These are phyloP conservation scores for Tuber brumale DNA, from an alignment of 495 filamentous ascomycete species.

Conservation along the genomic window DNA sequence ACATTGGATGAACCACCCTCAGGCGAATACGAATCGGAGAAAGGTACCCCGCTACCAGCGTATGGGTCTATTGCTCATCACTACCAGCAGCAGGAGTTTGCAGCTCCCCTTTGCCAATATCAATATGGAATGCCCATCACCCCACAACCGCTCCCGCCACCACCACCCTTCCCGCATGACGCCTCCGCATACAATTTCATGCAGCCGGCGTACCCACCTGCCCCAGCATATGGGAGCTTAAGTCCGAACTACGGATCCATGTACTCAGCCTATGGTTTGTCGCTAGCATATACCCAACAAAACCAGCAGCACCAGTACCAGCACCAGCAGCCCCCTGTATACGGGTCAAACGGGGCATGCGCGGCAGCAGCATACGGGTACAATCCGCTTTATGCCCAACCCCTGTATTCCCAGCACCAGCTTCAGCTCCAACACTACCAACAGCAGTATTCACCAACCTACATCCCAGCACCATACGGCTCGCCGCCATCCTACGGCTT, in stretches of 20 bases:
- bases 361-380: neutral
- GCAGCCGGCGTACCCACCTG: neutral
- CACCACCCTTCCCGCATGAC: neutral
- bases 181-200: neutral
- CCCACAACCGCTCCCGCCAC: neutral
- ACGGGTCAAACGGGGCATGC: neutral
- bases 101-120: neutral
- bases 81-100: neutral
- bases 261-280: neutral
- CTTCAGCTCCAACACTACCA: neutral
- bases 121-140: constrained; percentile 2
- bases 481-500: neutral
- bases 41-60: neutral
- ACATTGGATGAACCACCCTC: neutral
- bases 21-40: neutral
- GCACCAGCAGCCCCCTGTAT: neutral
- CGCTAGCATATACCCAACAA: neutral
- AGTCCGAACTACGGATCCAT: neutral
- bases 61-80: neutral
- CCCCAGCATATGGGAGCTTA: constrained; percentile 1
- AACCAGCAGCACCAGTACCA: neutral
- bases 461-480: neutral
- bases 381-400: neutral
- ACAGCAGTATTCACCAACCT: constrained; percentile 1
- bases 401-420: neutral